These are phyloP conservation scores for Kwoniella shandongensis DNA, from an alignment of 768 basidiomycete species.

Conservation along the genomic window DNA sequence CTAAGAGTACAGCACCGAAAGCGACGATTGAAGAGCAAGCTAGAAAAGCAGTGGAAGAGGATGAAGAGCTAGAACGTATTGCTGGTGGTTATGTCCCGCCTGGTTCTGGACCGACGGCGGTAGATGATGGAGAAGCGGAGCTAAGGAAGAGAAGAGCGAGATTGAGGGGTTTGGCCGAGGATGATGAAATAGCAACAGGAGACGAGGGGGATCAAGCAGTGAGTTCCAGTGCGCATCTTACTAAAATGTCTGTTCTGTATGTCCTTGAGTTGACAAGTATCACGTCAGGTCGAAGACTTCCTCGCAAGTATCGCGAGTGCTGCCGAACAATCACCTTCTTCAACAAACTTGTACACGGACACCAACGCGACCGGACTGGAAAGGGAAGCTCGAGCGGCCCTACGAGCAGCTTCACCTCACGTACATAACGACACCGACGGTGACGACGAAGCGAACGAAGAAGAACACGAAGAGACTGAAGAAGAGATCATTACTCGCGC, in stretches of 20 bases:
- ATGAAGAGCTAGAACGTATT: slow-evolving; percentile 35
- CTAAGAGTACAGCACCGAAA: not conserved
- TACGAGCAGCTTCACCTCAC: not conserved
- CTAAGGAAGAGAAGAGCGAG: slow-evolving; percentile 11
- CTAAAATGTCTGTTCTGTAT: too few relatives aligned
- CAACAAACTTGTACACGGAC: not conserved
- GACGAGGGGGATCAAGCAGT: slow-evolving; percentile 27
- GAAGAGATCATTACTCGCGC: slow-evolving; percentile 19
- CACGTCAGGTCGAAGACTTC: slow-evolving; percentile 12
- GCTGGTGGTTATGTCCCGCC: slow-evolving; percentile 23
- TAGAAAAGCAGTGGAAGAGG: slow-evolving; percentile 21
- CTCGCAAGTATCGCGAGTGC: slow-evolving; percentile 3
- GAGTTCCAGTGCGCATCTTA: slow-evolving; percentile 4
- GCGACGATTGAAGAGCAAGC: not conserved
- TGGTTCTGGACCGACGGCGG: not conserved
- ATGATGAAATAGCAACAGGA: not conserved
- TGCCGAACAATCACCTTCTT: not conserved
- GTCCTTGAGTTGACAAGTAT: not conserved
- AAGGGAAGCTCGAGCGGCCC: slow-evolving; percentile 3
- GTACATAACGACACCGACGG: not conserved
- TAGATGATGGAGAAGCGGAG: slow-evolving; percentile 8
- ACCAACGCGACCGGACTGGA: not conserved
- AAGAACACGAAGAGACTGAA: slow-evolving; percentile 19
- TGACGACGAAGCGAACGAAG: not conserved
- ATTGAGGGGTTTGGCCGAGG: not conserved